Base-by-base conservation (phyloP, 441 rosid species). In the Eutrema salsugineum region DNA sequence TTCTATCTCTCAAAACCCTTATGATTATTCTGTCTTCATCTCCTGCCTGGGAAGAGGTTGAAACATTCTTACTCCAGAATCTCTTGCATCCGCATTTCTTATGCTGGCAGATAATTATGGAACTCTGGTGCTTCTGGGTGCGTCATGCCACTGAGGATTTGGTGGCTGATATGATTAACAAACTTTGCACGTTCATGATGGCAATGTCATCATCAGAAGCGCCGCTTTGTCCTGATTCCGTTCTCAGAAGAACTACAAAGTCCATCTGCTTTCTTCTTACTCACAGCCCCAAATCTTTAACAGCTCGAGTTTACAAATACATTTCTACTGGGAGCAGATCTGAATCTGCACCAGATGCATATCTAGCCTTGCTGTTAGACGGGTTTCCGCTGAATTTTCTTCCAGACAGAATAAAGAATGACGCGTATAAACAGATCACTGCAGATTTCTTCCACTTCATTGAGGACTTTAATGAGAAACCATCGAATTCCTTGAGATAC, bases 31-130 rank as follows among this genome's bases (percentile, higher is more conserved):
- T 78, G 43, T 90, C 85, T 62, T 77, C 97, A 71, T 80, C 86
- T 79, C 57, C 55, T 10, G 89, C 84, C 51, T 87, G 97, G 97
- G 81, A 63, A 76, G 96, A 85, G 51, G 10, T 90, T 50, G 82
- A 79, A 60, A 79, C 70, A 79, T 86, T 90, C 83, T 27, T 94
- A 76, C 79, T 90, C 35, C 85, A 85, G 57, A 90, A 88, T 83
- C 81, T 94, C 57, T 83, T 87, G 77, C 97, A 94, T 79, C 94
- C 97, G 46, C 94, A 94, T 79, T 80, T 81, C 73, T 87, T 90
- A 70, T 91, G 99, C 73, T 80, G 83, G 84, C 96, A 92, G 82
- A 80, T 86, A 60, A 78, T 89, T 30, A 66, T 79, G 84, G 99
- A 94, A 72, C 89, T 94, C 49, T 86, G 91, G 94, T 84, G 97